Evolutionary conservation across 768 basidiomycete genomes (phyloP).

Genomic region (Macrocybe gigantea): DNA sequence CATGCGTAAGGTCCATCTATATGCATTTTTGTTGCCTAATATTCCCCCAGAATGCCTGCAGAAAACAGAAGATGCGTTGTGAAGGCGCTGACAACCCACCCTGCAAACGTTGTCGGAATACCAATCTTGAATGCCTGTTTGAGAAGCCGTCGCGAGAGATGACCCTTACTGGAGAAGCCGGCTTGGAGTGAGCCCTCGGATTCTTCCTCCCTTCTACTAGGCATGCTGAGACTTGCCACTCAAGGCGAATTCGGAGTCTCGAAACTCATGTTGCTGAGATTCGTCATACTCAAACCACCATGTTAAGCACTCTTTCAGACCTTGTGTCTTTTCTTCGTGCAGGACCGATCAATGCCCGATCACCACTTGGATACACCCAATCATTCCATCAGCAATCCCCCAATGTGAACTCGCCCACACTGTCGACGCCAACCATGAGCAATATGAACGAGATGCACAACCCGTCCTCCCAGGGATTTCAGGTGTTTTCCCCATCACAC

Average conservation of each 20-base stretch:
- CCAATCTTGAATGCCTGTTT: conserved; percentile 88
- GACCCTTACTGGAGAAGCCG: conserved; percentile 83
- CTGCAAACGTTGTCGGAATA: conserved; percentile 89
- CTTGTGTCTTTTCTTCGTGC: conserved; percentile 74
- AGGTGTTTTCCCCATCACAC: conserved; percentile 21
- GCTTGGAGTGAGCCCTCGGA: conserved; percentile 63
- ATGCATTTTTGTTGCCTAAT: conserved; percentile 7
- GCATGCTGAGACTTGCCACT: conserved; percentile 10
- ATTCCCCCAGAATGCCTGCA: conserved; percentile 74
- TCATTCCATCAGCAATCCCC: conserved; percentile 62
- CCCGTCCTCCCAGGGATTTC: conserved; percentile 31
- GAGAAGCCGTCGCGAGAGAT: conserved; percentile 90
- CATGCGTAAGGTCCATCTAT: conserved; percentile 53
- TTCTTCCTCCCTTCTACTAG: conserved; percentile 2
- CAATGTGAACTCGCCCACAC: conserved; percentile 52
- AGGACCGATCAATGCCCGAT: conserved; percentile 45
- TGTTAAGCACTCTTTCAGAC: conserved; percentile 76
- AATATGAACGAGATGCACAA: conserved; percentile 29
- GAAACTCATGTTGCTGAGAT: conserved; percentile 85
- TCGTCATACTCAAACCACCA: conserved; percentile 62
- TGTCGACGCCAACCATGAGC: conserved; percentile 45
- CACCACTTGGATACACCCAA: conserved; percentile 55
- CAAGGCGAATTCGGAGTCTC: conserved; percentile 84
- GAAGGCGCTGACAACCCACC: conserved; percentile 96
- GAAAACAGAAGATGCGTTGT: conserved; percentile 97